Percentiles rank a stretch among this genome's conserved stretches.
Conservation (phyloP, 352 stramenopile genomes). For the Phytophthora kernoviae region DNA sequence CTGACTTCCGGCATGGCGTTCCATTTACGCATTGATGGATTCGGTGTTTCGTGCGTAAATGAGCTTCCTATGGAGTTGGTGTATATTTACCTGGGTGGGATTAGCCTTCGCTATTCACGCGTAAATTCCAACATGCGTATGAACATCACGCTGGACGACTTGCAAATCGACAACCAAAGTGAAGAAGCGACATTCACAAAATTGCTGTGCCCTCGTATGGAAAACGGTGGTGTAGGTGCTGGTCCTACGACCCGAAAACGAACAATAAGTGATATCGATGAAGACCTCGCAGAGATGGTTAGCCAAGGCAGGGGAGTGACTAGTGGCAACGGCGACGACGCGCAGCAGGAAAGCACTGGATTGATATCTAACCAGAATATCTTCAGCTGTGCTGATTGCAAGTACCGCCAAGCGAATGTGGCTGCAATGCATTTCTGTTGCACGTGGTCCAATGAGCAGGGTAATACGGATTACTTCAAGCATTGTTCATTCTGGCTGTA, state of each 20-base stretch:
- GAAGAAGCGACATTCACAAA: constrained; percentile 87
- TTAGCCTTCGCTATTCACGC: constrained; percentile 78
- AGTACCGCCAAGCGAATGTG: constrained; percentile 78
- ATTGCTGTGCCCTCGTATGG: constrained; percentile 73
- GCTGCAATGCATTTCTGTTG: constrained; percentile 89
- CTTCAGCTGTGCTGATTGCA: constrained; percentile 87
- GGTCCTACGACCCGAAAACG: constrained; percentile 35
- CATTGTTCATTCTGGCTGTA: constrained; percentile 89
- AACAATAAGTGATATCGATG: constrained; percentile 47
- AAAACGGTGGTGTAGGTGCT: constrained; percentile 25
- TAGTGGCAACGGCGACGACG: constrained; percentile 24
- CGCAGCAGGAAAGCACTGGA: constrained; percentile 41
- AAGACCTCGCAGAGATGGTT: constrained; percentile 58
- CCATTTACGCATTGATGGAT: constrained; percentile 72
- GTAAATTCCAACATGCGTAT: constrained; percentile 86
- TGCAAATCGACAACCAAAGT: constrained; percentile 90
- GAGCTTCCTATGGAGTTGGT: constrained; percentile 86
- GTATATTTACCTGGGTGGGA: constrained; percentile 85
- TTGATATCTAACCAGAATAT: constrained; percentile 68
- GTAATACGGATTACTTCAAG: constrained; percentile 90
- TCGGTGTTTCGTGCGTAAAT: constrained; percentile 89
- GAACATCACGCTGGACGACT: constrained; percentile 83
- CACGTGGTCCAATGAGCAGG: constrained; percentile 90
- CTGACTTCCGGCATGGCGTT: constrained; percentile 70
- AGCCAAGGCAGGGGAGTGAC: constrained; percentile 19